Percentiles rank a stretch among this genome's conserved stretches.
Conservation (phyloP, 2,329 filamentous ascomycete species). For the Harringtonia aguacate region DNA sequence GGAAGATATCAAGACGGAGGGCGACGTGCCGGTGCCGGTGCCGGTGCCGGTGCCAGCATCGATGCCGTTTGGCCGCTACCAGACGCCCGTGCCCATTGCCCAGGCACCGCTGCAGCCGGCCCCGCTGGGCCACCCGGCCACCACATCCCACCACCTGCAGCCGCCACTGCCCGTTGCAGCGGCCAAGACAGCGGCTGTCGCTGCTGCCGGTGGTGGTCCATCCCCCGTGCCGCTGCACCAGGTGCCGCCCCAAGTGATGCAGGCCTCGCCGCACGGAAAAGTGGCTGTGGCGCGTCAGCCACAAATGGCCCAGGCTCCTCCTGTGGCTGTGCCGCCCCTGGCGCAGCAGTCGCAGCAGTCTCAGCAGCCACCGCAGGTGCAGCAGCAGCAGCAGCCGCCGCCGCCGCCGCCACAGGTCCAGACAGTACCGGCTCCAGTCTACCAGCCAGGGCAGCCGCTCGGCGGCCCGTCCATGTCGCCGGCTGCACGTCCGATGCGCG, state of each 20-base stretch:
- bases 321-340: neutral
- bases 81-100: conserved; percentile 16
- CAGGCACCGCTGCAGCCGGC: conserved; percentile 19
- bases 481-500: conserved; percentile 14
- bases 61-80: conserved; percentile 17
- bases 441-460: conserved; percentile 20
- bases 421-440: neutral
- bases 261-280: no score
- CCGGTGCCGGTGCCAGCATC: neutral
- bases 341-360: neutral
- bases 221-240: neutral
- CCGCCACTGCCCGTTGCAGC: neutral
- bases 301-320: no score
- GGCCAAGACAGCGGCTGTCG: neutral
- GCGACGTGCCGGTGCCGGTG: conserved; percentile 6
- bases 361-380: neutral
- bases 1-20: conserved; percentile 31
- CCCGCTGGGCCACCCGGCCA: neutral
- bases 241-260: neutral
- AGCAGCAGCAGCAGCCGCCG: conserved; percentile 3
- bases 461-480: neutral
- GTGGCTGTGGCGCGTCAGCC: no score
- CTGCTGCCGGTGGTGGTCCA: neutral
- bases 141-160: neutral
- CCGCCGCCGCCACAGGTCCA: neutral